phyloP scores from a whole-genome alignment of 306 rosid genomes.

The Boehmeria nivea region DNA sequence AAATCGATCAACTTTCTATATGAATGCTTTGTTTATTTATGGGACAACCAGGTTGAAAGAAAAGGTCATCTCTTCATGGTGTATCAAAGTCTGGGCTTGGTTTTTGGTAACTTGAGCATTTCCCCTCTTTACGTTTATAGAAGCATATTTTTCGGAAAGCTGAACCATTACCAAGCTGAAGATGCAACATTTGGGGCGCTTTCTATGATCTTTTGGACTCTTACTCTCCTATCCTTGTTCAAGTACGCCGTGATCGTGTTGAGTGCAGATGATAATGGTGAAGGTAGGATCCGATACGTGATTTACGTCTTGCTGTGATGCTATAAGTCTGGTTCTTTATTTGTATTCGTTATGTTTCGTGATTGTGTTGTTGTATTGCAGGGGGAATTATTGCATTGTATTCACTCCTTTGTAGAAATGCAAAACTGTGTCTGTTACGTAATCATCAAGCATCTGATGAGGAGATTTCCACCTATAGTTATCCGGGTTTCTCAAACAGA shows the following conservation, averaged over 20 bases:
- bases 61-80: slow-evolving; percentile 41
- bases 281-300: slow-evolving; percentile 44
- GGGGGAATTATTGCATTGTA: slow-evolving; percentile 77
- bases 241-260: slow-evolving; percentile 54
- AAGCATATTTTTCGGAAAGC: slow-evolving; percentile 53
- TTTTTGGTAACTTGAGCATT: slow-evolving; percentile 62
- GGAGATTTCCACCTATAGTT: slow-evolving; percentile 65
- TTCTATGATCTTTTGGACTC: slow-evolving; percentile 73
- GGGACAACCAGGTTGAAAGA: slow-evolving; percentile 43
- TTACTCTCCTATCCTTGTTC: slow-evolving; percentile 53
- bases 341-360: slow-evolving; percentile 1
- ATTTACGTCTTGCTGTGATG: slow-evolving; percentile 2
- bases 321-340: slow-evolving; percentile 1
- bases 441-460: slow-evolving; percentile 79
- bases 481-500: slow-evolving; percentile 47
- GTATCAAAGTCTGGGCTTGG: slow-evolving; percentile 67
- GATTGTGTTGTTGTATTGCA: slow-evolving; percentile 35
- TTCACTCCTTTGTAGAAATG: slow-evolving; percentile 71
- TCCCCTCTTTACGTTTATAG: slow-evolving; percentile 74
- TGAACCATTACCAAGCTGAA: slow-evolving; percentile 47
- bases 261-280: slow-evolving; percentile 65
- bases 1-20: not conserved
- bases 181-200: slow-evolving; percentile 69
- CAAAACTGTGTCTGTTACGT: slow-evolving; percentile 66
- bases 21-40: slow-evolving; percentile 8